phyloP scores from a whole-genome alignment of 176 grass and related monocot species.

The Triticum urartu region DNA sequence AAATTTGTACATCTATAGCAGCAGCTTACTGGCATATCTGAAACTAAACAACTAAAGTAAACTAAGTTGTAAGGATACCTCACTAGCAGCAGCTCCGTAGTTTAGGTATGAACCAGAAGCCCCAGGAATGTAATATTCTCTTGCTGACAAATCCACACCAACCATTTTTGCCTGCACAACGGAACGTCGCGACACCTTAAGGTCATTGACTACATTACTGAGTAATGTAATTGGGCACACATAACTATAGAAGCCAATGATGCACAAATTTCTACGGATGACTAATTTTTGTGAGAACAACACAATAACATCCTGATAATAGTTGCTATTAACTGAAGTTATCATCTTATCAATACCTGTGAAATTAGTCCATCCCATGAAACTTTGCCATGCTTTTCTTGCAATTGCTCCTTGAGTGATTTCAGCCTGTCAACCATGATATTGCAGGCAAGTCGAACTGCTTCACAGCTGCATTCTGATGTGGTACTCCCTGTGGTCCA shows the following conservation, averaged over 20 bases:
- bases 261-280: background rate
- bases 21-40: background rate
- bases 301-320: background rate
- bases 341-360: constrained; percentile 48
- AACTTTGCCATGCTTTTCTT: constrained; percentile 48
- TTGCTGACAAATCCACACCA: constrained; percentile 75
- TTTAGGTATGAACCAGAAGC: constrained; percentile 70
- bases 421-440: constrained; percentile 73
- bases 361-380: constrained; percentile 71
- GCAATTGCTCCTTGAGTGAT: constrained; percentile 67
- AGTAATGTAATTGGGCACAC: background rate
- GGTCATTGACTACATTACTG: constrained; percentile 10
- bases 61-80: constrained; percentile 61
- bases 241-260: background rate
- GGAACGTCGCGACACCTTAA: constrained; percentile 3
- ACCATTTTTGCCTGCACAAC: constrained; percentile 53
- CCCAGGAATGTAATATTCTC: constrained; percentile 64
- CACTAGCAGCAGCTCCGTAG: constrained; percentile 83
- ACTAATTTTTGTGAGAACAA: background rate
- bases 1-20: constrained; percentile 5
- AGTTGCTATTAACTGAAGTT: constrained; percentile 18
- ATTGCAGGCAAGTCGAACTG: constrained; percentile 66
- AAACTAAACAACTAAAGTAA: constrained; percentile 9
- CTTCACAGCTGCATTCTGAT: constrained; percentile 89
- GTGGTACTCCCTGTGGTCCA: constrained; percentile 90